phyloP scores from a whole-genome alignment of 805 yeast species.

The Zygoascus biomembranicola region DNA sequence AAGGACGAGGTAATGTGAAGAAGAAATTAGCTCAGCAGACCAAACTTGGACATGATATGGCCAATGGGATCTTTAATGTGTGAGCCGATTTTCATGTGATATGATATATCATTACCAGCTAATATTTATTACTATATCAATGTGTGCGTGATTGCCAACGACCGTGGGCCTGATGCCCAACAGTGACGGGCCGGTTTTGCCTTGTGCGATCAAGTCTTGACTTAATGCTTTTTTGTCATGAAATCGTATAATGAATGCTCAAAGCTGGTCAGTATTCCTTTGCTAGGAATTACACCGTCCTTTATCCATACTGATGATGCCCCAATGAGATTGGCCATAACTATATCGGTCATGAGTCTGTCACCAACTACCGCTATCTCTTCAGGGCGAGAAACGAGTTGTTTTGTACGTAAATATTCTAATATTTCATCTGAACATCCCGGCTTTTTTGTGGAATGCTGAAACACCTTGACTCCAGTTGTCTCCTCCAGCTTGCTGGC shows the following conservation, averaged over 20 bases:
- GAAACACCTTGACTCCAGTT: slow-evolving; percentile 34
- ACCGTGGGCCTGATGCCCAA: neutral
- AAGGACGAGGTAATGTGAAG: slow-evolving; percentile 5
- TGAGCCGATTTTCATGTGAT: no score
- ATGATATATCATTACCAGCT: no score
- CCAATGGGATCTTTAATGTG: no score
- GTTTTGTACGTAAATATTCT: slow-evolving; percentile 46
- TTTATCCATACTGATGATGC: slow-evolving; percentile 75
- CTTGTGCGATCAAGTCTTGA: no score
- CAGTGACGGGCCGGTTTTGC: no score
- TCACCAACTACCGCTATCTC: slow-evolving; percentile 88
- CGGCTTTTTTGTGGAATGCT: slow-evolving; percentile 30
- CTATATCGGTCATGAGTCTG: slow-evolving; percentile 78
- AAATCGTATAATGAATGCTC: slow-evolving; percentile 6
- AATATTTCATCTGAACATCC: slow-evolving; percentile 50
- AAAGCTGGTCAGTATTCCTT: slow-evolving; percentile 7
- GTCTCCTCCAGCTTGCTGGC: slow-evolving; percentile 54
- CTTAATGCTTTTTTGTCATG: neutral
- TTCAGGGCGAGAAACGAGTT: slow-evolving; percentile 38
- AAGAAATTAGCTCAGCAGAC: no score
- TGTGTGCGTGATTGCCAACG: no score
- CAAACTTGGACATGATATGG: no score
- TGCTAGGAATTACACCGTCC: slow-evolving; percentile 53
- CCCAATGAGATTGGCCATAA: slow-evolving; percentile 94
- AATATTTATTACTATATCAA: no score